Conservation (phyloP, 108 stramenopile species). For the Discostella pseudostelligera region DNA sequence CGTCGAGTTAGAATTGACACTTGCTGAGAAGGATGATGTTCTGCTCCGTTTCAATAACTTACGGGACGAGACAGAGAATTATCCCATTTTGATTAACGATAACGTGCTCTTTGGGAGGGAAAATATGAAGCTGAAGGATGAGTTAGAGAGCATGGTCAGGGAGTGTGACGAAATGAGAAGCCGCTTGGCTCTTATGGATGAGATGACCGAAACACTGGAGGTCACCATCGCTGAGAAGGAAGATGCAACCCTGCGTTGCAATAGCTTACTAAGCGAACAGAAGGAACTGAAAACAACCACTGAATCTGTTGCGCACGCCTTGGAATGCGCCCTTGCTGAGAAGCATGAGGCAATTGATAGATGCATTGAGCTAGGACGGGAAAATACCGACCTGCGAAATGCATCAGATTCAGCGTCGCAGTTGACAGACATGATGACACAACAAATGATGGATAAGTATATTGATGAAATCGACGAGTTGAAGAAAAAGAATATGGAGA, state of each 20-base stretch:
- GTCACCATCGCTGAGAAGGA: not conserved
- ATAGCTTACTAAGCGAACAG: not conserved
- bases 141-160: not conserved
- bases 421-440: not conserved
- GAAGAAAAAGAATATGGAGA: not conserved
- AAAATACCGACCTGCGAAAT: not conserved
- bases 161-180: not conserved
- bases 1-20: not conserved
- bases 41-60: not conserved
- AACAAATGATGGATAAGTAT: not conserved
- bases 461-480: not conserved
- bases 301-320: not conserved
- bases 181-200: not conserved
- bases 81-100: not conserved
- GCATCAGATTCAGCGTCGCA: conserved; percentile 3
- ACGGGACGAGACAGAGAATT: not conserved
- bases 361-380: not conserved
- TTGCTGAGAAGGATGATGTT: conserved; percentile 1
- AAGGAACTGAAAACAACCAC: not conserved
- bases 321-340: not conserved
- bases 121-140: not conserved
- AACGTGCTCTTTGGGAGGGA: not conserved
- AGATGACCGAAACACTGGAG: not conserved
- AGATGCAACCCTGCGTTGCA: not conserved
- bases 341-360: not conserved